Evolutionary conservation across 2,329 filamentous ascomycete genomes (phyloP), one percentile per base, ranked within the genome.

Genomic region (Botryotinia calthae): DNA sequence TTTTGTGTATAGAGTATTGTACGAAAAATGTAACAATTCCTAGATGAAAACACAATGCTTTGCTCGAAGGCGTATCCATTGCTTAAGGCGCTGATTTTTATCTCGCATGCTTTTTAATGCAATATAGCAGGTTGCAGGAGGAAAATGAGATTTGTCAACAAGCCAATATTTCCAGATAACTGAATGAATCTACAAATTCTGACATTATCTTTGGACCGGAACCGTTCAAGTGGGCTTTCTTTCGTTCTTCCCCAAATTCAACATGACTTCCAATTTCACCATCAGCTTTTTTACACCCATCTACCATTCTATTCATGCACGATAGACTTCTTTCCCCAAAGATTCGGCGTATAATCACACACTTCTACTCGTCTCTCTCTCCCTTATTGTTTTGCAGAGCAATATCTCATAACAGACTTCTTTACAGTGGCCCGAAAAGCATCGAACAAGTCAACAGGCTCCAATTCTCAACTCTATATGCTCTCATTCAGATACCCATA

Each of bases 21-120:
- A 72, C 61, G 28, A 59, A 65, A 59, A 67, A 54, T 72, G 51
- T 72, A 72, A 68, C 44, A 42, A 68, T 72, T 72, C 48, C n/a
- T 59, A 56, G 48, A 68, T 31, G 48, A 61, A 42, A 31, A 18
- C 58, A 40, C 25, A 34, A n/a, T 40, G 18, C 42, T 28, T 44
- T 71, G 44, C 34, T 51, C n/a, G n/a, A 64, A 54, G 44, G 51
- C 31, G 42, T 54, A 18, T 42, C 20, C 16, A 51, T 28, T 54
- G 34, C 22, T 71, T 22, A 71, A 31, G 28, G 22, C 28, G 16
- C 37, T 22, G n/a, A 18, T 56, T 9, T 31, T 1, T 40, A 28
- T 42, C 54, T 56, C 16, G 18, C 25, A 56, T 68, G 3, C 34
- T 56, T 51, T 31, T 18, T 42, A 56, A 31, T 44, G 10, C 48